Percentiles rank a stretch among this genome's conserved stretches.
These are phyloP conservation scores for Boletales sp. DNA, from an alignment of 768 basidiomycete genomes.

Conservation along the genomic window DNA sequence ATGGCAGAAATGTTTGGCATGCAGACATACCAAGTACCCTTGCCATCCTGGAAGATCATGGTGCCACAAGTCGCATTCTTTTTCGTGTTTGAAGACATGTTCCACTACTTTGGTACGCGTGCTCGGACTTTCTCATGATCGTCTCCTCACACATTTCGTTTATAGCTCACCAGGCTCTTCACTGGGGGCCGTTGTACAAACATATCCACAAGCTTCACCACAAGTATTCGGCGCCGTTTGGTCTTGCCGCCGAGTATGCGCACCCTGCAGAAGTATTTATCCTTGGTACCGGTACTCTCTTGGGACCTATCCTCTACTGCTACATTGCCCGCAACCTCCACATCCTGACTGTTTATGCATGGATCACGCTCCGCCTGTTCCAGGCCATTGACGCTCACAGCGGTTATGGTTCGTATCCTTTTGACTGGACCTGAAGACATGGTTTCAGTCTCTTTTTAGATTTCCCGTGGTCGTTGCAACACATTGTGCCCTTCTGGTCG, in stretches of 20 bases:
- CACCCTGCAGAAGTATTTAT: conserved; percentile 97
- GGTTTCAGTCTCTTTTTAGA: conserved; percentile 40
- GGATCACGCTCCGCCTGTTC: conserved; percentile 92
- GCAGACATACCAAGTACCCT: conserved; percentile 90
- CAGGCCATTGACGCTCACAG: conserved; percentile 98
- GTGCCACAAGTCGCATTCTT: conserved; percentile 78
- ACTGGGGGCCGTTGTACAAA: conserved; percentile 81
- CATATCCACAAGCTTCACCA: conserved; percentile 97
- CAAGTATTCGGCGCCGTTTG: conserved; percentile 95
- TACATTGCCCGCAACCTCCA: conserved; percentile 71
- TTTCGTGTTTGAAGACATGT: conserved; percentile 95
- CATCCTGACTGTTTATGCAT: conserved; percentile 89
- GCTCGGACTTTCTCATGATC: neutral
- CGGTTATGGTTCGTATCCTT: conserved; percentile 69
- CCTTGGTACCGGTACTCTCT: conserved; percentile 87
- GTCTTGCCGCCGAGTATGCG: conserved; percentile 96
- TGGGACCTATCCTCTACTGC: conserved; percentile 85
- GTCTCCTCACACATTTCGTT: neutral
- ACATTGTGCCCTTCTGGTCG: conserved; percentile 93
- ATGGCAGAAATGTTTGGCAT: conserved; percentile 86
- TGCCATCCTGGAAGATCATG: conserved; percentile 71
- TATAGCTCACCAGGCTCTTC: conserved; percentile 84
- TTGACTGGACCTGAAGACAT: neutral
- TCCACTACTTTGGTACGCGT: conserved; percentile 78
- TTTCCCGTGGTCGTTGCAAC: conserved; percentile 96